Conservation (phyloP, 441 rosid species). For the Croton laevigatus region DNA sequence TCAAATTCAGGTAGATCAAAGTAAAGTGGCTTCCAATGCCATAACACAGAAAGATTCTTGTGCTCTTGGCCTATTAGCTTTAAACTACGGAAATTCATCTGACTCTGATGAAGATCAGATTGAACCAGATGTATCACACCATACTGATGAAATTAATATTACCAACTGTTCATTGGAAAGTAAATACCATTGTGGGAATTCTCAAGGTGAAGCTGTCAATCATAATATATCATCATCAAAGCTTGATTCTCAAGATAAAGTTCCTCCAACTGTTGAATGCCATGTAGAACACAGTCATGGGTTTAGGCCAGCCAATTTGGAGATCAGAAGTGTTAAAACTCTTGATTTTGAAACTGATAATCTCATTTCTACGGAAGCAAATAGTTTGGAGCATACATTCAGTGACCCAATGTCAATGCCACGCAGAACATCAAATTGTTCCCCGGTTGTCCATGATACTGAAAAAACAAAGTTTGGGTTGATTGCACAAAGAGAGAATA, state of each 20-base stretch:
- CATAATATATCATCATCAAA: slow-evolving; percentile 19
- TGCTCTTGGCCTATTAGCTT: slow-evolving; percentile 81
- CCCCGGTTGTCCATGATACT: slow-evolving; percentile 25
- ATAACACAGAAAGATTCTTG: slow-evolving; percentile 34
- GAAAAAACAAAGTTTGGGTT: slow-evolving; percentile 35
- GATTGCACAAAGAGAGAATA: slow-evolving; percentile 23
- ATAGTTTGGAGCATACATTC: slow-evolving; percentile 28
- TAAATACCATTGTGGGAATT: slow-evolving; percentile 27
- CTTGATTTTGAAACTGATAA: slow-evolving; percentile 35
- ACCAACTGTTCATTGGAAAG: slow-evolving; percentile 29
- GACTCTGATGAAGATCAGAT: slow-evolving; percentile 81
- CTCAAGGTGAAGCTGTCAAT: slow-evolving; percentile 31
- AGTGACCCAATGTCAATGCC: slow-evolving; percentile 26
- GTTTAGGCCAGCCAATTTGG: slow-evolving; percentile 20
- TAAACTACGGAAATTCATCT: slow-evolving; percentile 82
- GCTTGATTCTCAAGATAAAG: slow-evolving; percentile 31
- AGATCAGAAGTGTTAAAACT: slow-evolving; percentile 33
- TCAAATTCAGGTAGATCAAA: slow-evolving; percentile 37
- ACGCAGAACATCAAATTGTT: slow-evolving; percentile 28
- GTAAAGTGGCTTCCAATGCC: slow-evolving; percentile 32
- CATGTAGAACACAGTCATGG: slow-evolving; percentile 28
- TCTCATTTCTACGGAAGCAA: slow-evolving; percentile 33
- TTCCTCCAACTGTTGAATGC: slow-evolving; percentile 30
- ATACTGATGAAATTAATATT: slow-evolving; percentile 29
- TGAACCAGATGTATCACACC: slow-evolving; percentile 36